phyloP scores from a whole-genome alignment of 176 grass and related monocot genomes.

The Musa itinerans region DNA sequence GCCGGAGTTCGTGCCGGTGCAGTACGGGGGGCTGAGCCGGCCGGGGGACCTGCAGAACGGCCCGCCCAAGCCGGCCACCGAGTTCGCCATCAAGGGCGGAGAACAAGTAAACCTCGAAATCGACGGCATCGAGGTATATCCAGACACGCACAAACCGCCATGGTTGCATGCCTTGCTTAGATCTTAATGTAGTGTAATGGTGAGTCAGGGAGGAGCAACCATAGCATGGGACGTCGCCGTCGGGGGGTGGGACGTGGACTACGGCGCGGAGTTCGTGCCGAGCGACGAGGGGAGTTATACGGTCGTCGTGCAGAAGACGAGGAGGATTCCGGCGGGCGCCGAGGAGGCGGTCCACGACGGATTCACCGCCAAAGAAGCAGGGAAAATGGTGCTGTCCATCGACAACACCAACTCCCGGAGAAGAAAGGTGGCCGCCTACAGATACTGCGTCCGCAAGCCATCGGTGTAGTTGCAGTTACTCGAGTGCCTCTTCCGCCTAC shows the following conservation, averaged over 20 bases:
- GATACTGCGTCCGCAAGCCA: slow-evolving; percentile 82
- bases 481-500: too few species aligned
- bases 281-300: slow-evolving; percentile 62
- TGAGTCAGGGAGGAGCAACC: slow-evolving; percentile 52
- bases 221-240: slow-evolving; percentile 92
- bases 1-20: slow-evolving; percentile 27
- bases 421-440: slow-evolving; percentile 71
- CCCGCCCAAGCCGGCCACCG: slow-evolving; percentile 73
- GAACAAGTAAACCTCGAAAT: slow-evolving; percentile 14
- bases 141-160: neutral
- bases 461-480: neutral
- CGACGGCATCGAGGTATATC: slow-evolving; percentile 80
- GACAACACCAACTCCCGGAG: slow-evolving; percentile 70
- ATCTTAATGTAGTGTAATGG: too few species aligned
- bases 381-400: slow-evolving; percentile 84
- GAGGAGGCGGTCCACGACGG: slow-evolving; percentile 63
- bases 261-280: slow-evolving; percentile 79
- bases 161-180: too few species aligned
- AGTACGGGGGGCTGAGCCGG: neutral
- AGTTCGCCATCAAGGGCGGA: slow-evolving; percentile 85
- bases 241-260: slow-evolving; percentile 82
- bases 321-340: slow-evolving; percentile 37
- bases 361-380: slow-evolving; percentile 64
- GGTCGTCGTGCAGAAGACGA: slow-evolving; percentile 59
- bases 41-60: slow-evolving; percentile 69